These are phyloP conservation scores for Daldinia concentrica DNA, from an alignment of 495 filamentous ascomycete genomes.

Conservation along the genomic window DNA sequence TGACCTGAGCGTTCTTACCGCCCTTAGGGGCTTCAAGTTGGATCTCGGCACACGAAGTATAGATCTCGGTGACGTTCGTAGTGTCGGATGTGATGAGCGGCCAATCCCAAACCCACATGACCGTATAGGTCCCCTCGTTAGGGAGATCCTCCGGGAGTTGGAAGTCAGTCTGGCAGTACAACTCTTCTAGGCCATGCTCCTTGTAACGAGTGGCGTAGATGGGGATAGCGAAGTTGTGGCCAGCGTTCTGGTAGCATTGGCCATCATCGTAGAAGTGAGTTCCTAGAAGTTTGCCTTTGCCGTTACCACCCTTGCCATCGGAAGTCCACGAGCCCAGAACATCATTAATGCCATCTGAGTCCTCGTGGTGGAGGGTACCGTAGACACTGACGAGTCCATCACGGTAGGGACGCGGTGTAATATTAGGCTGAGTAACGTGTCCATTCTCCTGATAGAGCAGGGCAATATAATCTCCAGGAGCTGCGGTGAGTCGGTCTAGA, in stretches of 20 bases:
- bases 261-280: slow-evolving; percentile 83
- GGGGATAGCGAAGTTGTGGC: slow-evolving; percentile 42
- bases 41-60: slow-evolving; percentile 85
- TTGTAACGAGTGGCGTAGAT: slow-evolving; percentile 65
- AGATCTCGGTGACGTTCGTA: slow-evolving; percentile 67
- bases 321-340: slow-evolving; percentile 78
- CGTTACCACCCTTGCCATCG: slow-evolving; percentile 79
- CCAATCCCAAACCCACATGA: slow-evolving; percentile 98
- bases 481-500: slow-evolving; percentile 70
- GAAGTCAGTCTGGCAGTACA: slow-evolving; percentile 83
- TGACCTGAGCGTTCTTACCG: slow-evolving; percentile 33
- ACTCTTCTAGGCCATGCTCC: slow-evolving; percentile 57
- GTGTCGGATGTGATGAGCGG: slow-evolving; percentile 60
- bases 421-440: slow-evolving; percentile 75
- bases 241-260: slow-evolving; percentile 79
- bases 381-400: slow-evolving; percentile 84
- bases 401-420: slow-evolving; percentile 69
- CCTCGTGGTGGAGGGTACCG: slow-evolving; percentile 68
- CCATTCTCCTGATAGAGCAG: slow-evolving; percentile 87
- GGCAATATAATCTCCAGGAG: slow-evolving; percentile 74
- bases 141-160: slow-evolving; percentile 67
- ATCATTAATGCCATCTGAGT: slow-evolving; percentile 68
- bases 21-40: slow-evolving; percentile 55
- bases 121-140: slow-evolving; percentile 66
- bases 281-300: slow-evolving; percentile 74